phyloP scores from a whole-genome alignment of 1,284 basidiomycete species.

The Anthracocystis walkeri region DNA sequence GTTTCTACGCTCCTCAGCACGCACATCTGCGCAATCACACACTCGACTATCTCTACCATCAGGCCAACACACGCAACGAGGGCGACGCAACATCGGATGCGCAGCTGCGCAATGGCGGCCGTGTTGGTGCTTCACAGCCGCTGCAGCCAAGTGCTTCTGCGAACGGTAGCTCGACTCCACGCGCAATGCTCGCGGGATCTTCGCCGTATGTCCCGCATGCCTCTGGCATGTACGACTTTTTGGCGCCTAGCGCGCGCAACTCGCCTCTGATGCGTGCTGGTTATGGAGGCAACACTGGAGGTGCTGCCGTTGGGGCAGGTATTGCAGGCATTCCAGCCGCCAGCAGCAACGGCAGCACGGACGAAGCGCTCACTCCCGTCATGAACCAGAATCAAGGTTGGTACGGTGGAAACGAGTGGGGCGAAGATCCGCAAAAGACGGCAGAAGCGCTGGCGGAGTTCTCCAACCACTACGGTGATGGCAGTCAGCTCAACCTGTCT shows the following conservation, averaged over 20 bases:
- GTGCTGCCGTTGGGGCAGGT: neutral
- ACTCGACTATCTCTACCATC: slow-evolving; percentile 53
- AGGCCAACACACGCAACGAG: slow-evolving; percentile 23
- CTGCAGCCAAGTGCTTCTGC: slow-evolving; percentile 39
- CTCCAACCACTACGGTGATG: slow-evolving; percentile 41
- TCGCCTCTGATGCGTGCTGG: slow-evolving; percentile 43
- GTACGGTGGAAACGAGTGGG: slow-evolving; percentile 48
- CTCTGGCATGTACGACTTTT: slow-evolving; percentile 49
- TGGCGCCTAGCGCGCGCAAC: slow-evolving; percentile 48
- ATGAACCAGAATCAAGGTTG: slow-evolving; percentile 47
- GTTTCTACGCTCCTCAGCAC: slow-evolving; percentile 44
- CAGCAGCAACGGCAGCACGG: slow-evolving; percentile 51
- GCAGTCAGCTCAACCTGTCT: slow-evolving; percentile 37
- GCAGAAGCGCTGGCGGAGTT: slow-evolving; percentile 50
- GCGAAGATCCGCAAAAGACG: slow-evolving; percentile 53
- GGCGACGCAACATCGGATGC: slow-evolving; percentile 15
- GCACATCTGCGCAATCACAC: slow-evolving; percentile 45
- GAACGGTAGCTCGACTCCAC: slow-evolving; percentile 44
- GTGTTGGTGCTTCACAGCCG: slow-evolving; percentile 19
- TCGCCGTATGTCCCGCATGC: slow-evolving; percentile 48
- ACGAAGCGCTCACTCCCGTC: slow-evolving; percentile 48
- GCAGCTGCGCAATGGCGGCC: slow-evolving; percentile 21
- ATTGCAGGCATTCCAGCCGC: slow-evolving; percentile 19
- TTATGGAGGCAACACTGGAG: slow-evolving; percentile 2
- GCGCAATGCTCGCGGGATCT: slow-evolving; percentile 27